A percentile compares a stretch with the other conserved stretches of the same genome.
These are phyloP conservation scores for Verticillium dahliae DNA, from an alignment of 2,329 filamentous ascomycete species.

Conservation along the genomic window DNA sequence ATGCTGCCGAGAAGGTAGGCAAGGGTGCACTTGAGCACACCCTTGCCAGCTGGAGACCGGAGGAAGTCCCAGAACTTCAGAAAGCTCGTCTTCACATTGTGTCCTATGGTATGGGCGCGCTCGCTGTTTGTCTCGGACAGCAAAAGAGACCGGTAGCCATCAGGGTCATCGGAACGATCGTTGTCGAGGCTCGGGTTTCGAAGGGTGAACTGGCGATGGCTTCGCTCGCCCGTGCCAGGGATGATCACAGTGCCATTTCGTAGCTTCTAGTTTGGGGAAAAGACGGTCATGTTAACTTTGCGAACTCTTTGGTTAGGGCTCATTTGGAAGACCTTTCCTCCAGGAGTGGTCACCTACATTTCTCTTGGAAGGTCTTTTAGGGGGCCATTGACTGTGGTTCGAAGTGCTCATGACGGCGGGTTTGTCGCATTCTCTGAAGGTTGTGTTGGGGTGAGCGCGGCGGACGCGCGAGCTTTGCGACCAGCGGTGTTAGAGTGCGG, in stretches of 20 bases:
- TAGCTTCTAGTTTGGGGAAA: slow-evolving; percentile 49
- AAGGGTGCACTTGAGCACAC: slow-evolving; percentile 83
- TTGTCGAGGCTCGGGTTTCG: slow-evolving; percentile 40
- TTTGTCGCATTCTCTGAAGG: slow-evolving; percentile 7
- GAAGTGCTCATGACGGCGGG: slow-evolving; percentile 13
- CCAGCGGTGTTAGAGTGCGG: background rate
- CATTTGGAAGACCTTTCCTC: background rate
- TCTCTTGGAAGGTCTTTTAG: slow-evolving; percentile 36
- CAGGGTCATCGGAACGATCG: slow-evolving; percentile 19
- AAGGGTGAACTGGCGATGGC: slow-evolving; percentile 73
- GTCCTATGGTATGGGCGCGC: slow-evolving; percentile 23
- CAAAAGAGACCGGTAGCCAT: slow-evolving; percentile 25
- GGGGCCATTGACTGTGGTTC: slow-evolving; percentile 25
- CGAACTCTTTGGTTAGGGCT: background rate
- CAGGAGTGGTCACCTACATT: slow-evolving; percentile 27
- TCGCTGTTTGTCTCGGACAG: slow-evolving; percentile 27
- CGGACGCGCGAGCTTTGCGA: background rate
- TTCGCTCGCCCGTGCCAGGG: slow-evolving; percentile 77
- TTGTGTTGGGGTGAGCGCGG: background rate
- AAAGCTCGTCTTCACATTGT: slow-evolving; percentile 30
- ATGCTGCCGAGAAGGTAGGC: slow-evolving; percentile 83
- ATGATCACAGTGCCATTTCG: slow-evolving; percentile 83
- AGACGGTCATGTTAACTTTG: slow-evolving; percentile 3
- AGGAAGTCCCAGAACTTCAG: slow-evolving; percentile 51
- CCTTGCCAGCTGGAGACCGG: slow-evolving; percentile 66